phyloP scores from a whole-genome alignment of 2,329 filamentous ascomycete genomes.

The Coleophoma eucalyptorum region DNA sequence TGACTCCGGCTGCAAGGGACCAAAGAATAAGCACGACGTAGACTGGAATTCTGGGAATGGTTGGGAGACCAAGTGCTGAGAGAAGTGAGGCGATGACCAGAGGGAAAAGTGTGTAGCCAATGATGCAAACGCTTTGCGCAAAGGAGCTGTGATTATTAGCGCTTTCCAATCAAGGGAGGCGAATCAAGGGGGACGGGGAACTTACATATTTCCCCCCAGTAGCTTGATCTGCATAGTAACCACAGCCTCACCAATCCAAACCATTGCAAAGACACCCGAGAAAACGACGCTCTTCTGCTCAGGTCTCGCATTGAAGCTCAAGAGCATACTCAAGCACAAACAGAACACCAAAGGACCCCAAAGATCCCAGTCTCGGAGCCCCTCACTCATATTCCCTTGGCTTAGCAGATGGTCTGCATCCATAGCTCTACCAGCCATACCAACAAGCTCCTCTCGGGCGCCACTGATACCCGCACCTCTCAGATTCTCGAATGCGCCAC shows the following conservation, averaged over 20 bases:
- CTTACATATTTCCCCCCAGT: slow-evolving; percentile 93
- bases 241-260: slow-evolving; percentile 95
- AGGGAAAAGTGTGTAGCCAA: slow-evolving; percentile 96
- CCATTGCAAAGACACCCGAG: slow-evolving; percentile 91
- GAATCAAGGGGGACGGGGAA: slow-evolving; percentile 19
- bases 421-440: slow-evolving; percentile 57
- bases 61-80: slow-evolving; percentile 75
- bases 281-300: slow-evolving; percentile 88
- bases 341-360: slow-evolving; percentile 98
- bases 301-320: slow-evolving; percentile 75
- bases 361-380: slow-evolving; percentile 93
- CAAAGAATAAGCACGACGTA: slow-evolving; percentile 86
- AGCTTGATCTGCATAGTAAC: slow-evolving; percentile 98
- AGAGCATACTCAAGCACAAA: slow-evolving; percentile 77
- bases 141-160: slow-evolving; percentile 67
- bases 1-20: slow-evolving; percentile 93
- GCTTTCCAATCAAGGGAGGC: slow-evolving; percentile 7
- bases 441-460: slow-evolving; percentile 58
- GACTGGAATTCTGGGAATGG: slow-evolving; percentile 81
- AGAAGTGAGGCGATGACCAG: slow-evolving; percentile 89
- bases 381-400: slow-evolving; percentile 77
- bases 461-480: slow-evolving; percentile 54
- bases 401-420: slow-evolving; percentile 57
- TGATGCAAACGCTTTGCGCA: slow-evolving; percentile 95
- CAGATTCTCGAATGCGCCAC: slow-evolving; percentile 59